These are phyloP conservation scores for Sutorius australiensis DNA, from an alignment of 768 basidiomycete species.

Conservation along the genomic window DNA sequence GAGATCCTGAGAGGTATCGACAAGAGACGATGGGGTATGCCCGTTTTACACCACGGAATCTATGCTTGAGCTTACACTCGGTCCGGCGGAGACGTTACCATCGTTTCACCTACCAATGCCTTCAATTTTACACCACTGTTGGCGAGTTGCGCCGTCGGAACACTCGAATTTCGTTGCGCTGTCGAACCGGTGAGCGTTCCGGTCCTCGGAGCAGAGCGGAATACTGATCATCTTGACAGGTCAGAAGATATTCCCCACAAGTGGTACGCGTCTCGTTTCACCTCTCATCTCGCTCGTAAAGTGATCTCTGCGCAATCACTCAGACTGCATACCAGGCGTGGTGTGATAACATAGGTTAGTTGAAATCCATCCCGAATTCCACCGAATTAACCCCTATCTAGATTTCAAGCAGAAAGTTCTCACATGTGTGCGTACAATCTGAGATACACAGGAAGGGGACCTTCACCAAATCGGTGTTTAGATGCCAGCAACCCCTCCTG, in stretches of 20 bases:
- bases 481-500: constrained; percentile 60
- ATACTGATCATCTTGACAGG: constrained; percentile 30
- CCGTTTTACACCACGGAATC: neutral
- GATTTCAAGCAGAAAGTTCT: constrained; percentile 60
- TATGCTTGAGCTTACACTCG: constrained; percentile 1
- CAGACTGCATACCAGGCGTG: constrained; percentile 70
- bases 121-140: constrained; percentile 46
- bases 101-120: constrained; percentile 56
- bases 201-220: neutral
- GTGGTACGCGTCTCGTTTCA: constrained; percentile 38
- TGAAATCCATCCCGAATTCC: neutral
- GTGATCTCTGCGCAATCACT: neutral
- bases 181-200: constrained; percentile 64
- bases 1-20: constrained; percentile 62
- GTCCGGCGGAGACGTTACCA: constrained; percentile 49
- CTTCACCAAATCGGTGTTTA: constrained; percentile 19
- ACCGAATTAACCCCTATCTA: constrained; percentile 23
- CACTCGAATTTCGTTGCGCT: constrained; percentile 76
- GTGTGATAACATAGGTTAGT: constrained; percentile 66
- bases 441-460: neutral
- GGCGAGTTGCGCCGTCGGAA: constrained; percentile 68
- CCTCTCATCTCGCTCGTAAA: neutral
- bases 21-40: constrained; percentile 67
- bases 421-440: constrained; percentile 50
- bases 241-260: constrained; percentile 53